Evolutionary conservation across 208 protist species (phyloP), one percentile per base, ranked within the genome.

Genomic region (Crithidia acanthocephali): DNA sequence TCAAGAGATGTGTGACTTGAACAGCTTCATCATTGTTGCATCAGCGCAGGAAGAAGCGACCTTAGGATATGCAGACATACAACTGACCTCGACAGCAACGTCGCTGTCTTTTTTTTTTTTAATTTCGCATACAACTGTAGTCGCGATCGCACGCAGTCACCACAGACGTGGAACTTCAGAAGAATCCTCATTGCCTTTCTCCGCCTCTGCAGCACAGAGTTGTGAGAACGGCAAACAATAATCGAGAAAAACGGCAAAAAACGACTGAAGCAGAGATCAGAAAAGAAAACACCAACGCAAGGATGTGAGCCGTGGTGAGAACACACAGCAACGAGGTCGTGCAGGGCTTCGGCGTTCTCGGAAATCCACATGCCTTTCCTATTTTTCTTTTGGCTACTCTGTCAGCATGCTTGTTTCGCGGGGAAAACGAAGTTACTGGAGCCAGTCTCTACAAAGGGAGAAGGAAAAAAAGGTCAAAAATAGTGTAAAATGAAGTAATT

Each of bases 221-320:
- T 40, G 35, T 40, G 11, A 40, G 35, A 40, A 40, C 11, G 35
- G 35, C 35, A 40, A 40, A 40, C 11, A 11, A 40, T n/a, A n/a
- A n/a, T n/a, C n/a, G n/a, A n/a, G 32, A 52, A 65, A 52, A 35
- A 65, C 22, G 37, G 27, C 20, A 11, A 32, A 23, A 37, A 22
- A 57, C 10, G n/a, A n/a, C n/a, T n/a, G 35, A 40, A 40, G 35
- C 5, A 40, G 11, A 40, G 35, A 40, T 4, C 37, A 72, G 37
- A 65, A 35, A 27, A 22, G 15, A 37, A 63, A 42, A 53, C 44
- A 40, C n/a, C n/a, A n/a, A n/a, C n/a, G n/a, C n/a, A n/a, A n/a
- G n/a, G n/a, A n/a, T n/a, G n/a, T n/a, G n/a, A n/a, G n/a, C n/a
- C n/a, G 50, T 18, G n/a, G 57, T 48, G 40, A 33, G 27, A 28